Base-by-base conservation (phyloP, 2,329 filamentous ascomycete genomes). In the Colletotrichum endophyticum region DNA sequence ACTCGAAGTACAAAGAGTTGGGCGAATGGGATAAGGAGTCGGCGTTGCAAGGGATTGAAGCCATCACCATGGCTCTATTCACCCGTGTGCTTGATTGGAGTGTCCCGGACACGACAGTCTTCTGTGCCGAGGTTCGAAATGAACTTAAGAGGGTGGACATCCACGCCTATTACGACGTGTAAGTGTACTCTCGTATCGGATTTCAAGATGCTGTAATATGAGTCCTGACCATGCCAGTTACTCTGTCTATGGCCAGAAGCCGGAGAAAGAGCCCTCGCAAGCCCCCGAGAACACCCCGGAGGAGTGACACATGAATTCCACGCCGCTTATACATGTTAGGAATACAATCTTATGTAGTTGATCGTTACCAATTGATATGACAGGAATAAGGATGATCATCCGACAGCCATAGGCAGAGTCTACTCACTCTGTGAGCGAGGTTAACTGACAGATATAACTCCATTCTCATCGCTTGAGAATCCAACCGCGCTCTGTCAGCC, bases 41-140 rank as follows among this genome's bases (percentile, higher is more conserved):
- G 16, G 36, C 79, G 19, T 27, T 79, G 25, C 71, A 67, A 2
- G 80, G 77, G 11, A 64, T 83, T 11, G 80, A 84, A 25, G 83
- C 78, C 6, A 77, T 84, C 70, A 81, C 78, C 19, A 79, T 85
- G 76, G 80, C 81, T 5, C 70, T 85, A 16, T 82, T 84, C 70
- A 84, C 83, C 8, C 81, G 83, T 53, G 78, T 78, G 3, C 79
- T 84, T n/a, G 80, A 81, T 4, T 84, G 83, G 84, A 78, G 77
- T 0, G 76, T 78, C 49, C 78, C 80, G 13, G 81, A 85, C 64
- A 80, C 82, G 12, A 34, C 80, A n/a, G 79, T 80, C 3, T 80
- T 84, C 59, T 78, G 81, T 8, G 79, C 79, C 8, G 71, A 82
- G 61, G 80, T 84, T 4, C 80, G 80, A 34, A 80, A 80, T 53